These are phyloP conservation scores for Hericium coralloides DNA, from an alignment of 768 basidiomycete species.

Conservation along the genomic window DNA sequence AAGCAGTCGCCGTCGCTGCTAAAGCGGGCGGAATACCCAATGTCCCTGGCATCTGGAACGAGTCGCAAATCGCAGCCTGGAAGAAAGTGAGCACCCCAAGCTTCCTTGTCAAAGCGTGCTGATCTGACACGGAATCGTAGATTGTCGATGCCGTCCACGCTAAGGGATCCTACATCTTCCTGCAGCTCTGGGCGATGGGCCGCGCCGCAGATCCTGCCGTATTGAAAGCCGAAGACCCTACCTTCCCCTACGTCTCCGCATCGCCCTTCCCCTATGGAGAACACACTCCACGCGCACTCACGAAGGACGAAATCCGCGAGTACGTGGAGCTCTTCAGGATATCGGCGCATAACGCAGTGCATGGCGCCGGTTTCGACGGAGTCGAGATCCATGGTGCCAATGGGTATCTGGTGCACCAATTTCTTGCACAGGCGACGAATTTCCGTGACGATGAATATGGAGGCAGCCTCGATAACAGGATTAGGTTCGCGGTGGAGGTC, in stretches of 20 bases:
- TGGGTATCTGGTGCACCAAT: conserved; percentile 31
- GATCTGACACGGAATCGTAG: background rate
- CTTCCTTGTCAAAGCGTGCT: background rate
- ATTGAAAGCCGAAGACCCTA: conserved; percentile 1
- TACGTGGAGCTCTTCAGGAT: conserved; percentile 18
- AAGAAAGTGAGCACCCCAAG: background rate
- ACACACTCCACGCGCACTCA: conserved; percentile 10
- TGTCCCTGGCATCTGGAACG: conserved; percentile 23
- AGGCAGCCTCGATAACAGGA: conserved; percentile 35
- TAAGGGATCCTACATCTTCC: conserved; percentile 24
- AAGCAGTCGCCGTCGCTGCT: conserved; percentile 24
- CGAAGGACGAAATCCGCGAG: conserved; percentile 13
- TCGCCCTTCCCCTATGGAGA: background rate
- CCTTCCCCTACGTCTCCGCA: background rate
- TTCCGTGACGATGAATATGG: conserved; percentile 35
- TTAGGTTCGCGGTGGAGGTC: conserved; percentile 29
- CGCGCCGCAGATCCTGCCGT: conserved; percentile 13
- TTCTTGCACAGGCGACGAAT: conserved; percentile 29
- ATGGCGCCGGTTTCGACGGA: conserved; percentile 20
- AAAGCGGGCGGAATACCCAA: conserved; percentile 19
- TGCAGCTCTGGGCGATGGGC: conserved; percentile 32
- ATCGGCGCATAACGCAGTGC: conserved; percentile 25
- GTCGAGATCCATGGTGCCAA: conserved; percentile 21
- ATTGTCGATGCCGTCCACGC: conserved; percentile 27
- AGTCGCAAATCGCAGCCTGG: conserved; percentile 1